Conservation (phyloP, 192 early-diverging fungal genomes). For the Jimgerdemannia lactiflua region DNA sequence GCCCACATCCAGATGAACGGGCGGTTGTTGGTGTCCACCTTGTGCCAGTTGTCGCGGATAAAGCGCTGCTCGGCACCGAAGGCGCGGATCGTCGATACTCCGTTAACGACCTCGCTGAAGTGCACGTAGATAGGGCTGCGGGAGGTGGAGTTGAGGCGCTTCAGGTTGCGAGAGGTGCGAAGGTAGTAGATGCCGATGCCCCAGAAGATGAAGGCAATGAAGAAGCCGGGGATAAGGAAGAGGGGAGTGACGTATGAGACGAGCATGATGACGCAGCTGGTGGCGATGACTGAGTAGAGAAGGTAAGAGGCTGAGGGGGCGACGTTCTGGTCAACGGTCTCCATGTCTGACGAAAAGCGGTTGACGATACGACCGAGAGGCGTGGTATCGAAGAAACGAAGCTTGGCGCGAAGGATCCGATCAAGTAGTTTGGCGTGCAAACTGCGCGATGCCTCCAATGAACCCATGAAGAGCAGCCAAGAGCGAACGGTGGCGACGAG, state of each 20-base stretch:
- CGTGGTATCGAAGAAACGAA: constrained; percentile 90
- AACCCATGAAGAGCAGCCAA: constrained; percentile 42
- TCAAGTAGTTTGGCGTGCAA: constrained; percentile 57
- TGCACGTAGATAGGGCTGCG: constrained; percentile 76
- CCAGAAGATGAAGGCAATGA: constrained; percentile 56
- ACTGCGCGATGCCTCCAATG: constrained; percentile 52
- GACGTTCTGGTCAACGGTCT: constrained; percentile 68
- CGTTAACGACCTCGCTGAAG: constrained; percentile 79
- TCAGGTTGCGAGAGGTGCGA: constrained; percentile 79
- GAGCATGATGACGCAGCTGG: constrained; percentile 55
- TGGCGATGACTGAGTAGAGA: constrained; percentile 46
- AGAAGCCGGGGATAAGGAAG: constrained; percentile 65
- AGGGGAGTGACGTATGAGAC: constrained; percentile 65
- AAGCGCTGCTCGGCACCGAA: constrained; percentile 74
- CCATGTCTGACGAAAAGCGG: constrained; percentile 86
- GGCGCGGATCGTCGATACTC: constrained; percentile 81
- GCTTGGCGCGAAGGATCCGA: constrained; percentile 61
- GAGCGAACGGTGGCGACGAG: constrained; percentile 35
- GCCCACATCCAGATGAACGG: constrained; percentile 87
- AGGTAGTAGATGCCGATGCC: constrained; percentile 73
- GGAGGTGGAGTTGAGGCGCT: constrained; percentile 81
- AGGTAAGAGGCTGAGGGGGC: constrained; percentile 50
- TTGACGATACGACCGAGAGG: constrained; percentile 88
- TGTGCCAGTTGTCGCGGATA: constrained; percentile 50
- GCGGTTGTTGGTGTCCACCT: constrained; percentile 78